Conservation (phyloP, 129 eudicot species). For the Escallonia herrerae region DNA sequence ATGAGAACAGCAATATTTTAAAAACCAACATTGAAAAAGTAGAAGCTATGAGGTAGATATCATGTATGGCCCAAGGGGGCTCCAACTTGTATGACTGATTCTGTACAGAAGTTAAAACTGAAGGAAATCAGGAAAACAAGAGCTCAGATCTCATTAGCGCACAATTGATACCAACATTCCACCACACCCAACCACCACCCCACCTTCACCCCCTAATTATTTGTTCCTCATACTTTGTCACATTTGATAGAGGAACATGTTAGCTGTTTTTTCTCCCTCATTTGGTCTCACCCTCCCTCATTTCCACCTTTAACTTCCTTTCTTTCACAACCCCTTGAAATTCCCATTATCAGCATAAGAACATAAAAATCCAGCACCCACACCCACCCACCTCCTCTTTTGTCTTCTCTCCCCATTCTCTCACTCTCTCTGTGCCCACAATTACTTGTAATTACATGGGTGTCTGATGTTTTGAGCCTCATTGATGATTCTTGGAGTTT, state of each 20-base stretch:
- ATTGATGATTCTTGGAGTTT: conserved; percentile 21
- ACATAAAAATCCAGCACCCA: conserved; percentile 2
- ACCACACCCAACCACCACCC: neutral
- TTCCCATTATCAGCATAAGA: neutral
- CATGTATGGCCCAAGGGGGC: conserved; percentile 5
- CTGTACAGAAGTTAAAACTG: neutral
- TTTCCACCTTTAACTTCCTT: neutral
- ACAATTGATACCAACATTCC: conserved; percentile 4
- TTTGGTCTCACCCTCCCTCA: conserved; percentile 5
- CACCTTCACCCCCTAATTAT: neutral
- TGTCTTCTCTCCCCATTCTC: neutral
- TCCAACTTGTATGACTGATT: neutral
- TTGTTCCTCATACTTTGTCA: neutral
- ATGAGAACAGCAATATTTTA: too few species aligned
- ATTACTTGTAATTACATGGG: neutral
- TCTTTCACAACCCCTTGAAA: neutral
- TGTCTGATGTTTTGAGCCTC: neutral
- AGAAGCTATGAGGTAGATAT: neutral
- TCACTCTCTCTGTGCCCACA: neutral
- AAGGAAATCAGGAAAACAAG: neutral
- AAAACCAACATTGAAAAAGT: too few species aligned
- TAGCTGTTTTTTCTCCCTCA: conserved; percentile 11
- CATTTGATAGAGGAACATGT: neutral
- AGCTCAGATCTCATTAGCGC: neutral
- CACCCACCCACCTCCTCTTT: neutral